Conservation (phyloP, 805 yeast species). For the Yamadazyma sp. region DNA sequence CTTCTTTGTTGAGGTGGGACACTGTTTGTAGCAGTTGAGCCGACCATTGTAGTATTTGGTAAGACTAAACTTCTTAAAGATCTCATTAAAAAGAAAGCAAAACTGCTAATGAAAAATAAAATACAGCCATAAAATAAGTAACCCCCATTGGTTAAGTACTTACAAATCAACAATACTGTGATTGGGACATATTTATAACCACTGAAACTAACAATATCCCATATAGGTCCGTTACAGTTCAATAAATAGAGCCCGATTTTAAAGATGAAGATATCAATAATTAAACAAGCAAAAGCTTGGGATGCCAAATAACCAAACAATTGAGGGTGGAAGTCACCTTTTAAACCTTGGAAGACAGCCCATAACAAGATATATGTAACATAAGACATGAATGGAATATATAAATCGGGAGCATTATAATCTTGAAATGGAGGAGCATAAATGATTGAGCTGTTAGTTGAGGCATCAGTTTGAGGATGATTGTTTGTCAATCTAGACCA, state of each 20-base stretch:
- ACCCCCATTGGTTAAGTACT: slow-evolving; percentile 38
- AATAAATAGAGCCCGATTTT: slow-evolving; percentile 82
- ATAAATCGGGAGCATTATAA: slow-evolving; percentile 92
- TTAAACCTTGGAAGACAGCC: slow-evolving; percentile 80
- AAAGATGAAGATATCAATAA: slow-evolving; percentile 71
- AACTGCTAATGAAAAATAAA: slow-evolving; percentile 31
- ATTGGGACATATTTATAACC: slow-evolving; percentile 93
- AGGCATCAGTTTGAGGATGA: slow-evolving; percentile 16
- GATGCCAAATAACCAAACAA: slow-evolving; percentile 84
- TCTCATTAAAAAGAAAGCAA: slow-evolving; percentile 62
- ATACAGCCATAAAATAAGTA: slow-evolving; percentile 35
- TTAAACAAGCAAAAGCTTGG: slow-evolving; percentile 77
- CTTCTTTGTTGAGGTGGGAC: slow-evolving; percentile 68
- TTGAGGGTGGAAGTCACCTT: slow-evolving; percentile 91
- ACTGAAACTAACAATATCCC: slow-evolving; percentile 85
- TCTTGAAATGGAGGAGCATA: slow-evolving; percentile 83
- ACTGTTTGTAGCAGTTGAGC: slow-evolving; percentile 42
- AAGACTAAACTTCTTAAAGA: slow-evolving; percentile 66
- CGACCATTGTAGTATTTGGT: slow-evolving; percentile 41
- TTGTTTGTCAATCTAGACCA: slow-evolving; percentile 62
- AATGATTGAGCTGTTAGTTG: slow-evolving; percentile 11
- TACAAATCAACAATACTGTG: slow-evolving; percentile 52
- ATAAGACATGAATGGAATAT: slow-evolving; percentile 91
- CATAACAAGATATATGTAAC: slow-evolving; percentile 81
- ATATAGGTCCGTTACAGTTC: slow-evolving; percentile 62